These are phyloP conservation scores for Blastomyces parvus DNA, from an alignment of 2,329 filamentous ascomycete genomes.

Conservation along the genomic window DNA sequence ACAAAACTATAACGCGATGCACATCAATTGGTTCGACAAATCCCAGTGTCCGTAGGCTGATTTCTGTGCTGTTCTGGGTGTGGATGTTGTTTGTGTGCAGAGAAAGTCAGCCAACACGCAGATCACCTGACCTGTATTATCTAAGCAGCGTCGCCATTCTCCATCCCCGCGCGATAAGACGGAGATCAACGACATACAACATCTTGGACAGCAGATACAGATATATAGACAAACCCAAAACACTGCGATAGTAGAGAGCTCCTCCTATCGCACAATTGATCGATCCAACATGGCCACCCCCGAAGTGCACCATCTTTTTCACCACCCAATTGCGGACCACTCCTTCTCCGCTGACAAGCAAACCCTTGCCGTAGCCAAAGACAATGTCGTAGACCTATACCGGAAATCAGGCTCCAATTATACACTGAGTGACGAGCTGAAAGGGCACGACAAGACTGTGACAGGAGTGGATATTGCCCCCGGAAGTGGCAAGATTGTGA, in stretches of 20 bases:
- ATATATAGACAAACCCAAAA: background rate
- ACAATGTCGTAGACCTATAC: slow-evolving; percentile 86
- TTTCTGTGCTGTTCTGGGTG: background rate
- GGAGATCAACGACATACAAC: background rate
- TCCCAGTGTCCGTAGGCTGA: background rate
- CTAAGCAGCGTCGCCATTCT: background rate
- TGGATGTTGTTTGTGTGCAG: slow-evolving; percentile 3
- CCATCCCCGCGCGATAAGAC: background rate
- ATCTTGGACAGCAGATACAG: background rate
- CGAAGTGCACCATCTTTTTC: slow-evolving; percentile 94
- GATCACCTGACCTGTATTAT: slow-evolving; percentile 5
- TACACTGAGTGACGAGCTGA: slow-evolving; percentile 80
- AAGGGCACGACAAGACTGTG: slow-evolving; percentile 93
- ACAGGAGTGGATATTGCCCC: slow-evolving; percentile 95
- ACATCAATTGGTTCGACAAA: background rate
- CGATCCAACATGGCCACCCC: slow-evolving; percentile 61
- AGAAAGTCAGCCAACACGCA: background rate
- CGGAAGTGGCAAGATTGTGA: slow-evolving; percentile 83
- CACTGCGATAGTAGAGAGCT: slow-evolving; percentile 89
- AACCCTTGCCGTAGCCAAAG: slow-evolving; percentile 82
- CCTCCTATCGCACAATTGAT: slow-evolving; percentile 61
- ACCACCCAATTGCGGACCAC: slow-evolving; percentile 92
- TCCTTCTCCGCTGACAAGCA: slow-evolving; percentile 90
- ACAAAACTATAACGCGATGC: background rate
- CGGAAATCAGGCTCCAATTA: slow-evolving; percentile 62